Conservation (phyloP, 2,329 filamentous ascomycete species). For the Blastomyces gilchristii region DNA sequence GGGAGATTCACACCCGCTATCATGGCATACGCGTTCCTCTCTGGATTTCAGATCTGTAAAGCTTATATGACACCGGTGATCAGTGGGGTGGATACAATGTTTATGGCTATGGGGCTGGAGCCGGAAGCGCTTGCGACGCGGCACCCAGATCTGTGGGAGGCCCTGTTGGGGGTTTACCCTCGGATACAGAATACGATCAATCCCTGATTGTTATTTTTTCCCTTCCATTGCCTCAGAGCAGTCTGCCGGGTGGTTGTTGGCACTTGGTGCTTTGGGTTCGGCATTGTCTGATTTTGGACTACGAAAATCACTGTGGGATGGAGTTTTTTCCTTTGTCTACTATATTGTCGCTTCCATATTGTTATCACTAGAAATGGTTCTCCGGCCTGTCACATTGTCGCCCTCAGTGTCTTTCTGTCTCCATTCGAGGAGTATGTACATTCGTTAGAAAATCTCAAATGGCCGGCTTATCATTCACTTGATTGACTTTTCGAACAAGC, state of each 20-base stretch:
- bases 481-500: neutral
- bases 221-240: neutral
- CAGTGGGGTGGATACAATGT: conserved; percentile 85
- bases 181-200: conserved; percentile 70
- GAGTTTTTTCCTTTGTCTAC: neutral
- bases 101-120: conserved; percentile 64
- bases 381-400: neutral
- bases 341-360: neutral
- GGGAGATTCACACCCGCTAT: conserved; percentile 62
- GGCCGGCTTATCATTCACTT: neutral
- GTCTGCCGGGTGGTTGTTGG: neutral
- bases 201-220: conserved; percentile 30
- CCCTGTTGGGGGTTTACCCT: conserved; percentile 73
- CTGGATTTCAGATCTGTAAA: conserved; percentile 81
- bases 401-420: neutral
- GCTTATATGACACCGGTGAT: conserved; percentile 81
- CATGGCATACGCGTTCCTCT: conserved; percentile 76
- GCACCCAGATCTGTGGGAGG: conserved; percentile 69
- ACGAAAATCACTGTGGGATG: neutral
- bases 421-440: neutral
- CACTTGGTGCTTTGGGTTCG: neutral
- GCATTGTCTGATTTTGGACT: neutral
- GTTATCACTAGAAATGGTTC: neutral
- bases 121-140: conserved; percentile 62
- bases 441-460: neutral